Evolutionary conservation across 2,329 filamentous ascomycete species (phyloP).

Genomic region (Sclerotinia subarctica): DNA sequence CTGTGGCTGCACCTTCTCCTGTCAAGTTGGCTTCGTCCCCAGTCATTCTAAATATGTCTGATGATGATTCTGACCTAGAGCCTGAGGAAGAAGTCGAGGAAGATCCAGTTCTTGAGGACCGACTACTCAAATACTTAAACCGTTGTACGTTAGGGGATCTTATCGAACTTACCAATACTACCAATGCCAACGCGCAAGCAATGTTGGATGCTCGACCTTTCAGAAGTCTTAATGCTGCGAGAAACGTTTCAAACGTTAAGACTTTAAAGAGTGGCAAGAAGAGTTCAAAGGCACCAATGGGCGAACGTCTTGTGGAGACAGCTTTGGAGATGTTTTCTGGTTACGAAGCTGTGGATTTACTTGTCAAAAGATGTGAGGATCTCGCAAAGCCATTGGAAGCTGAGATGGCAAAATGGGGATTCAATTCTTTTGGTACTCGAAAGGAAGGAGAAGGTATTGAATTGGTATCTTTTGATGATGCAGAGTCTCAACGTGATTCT

Average conservation of each 20-base stretch:
- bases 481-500: conserved; percentile 53
- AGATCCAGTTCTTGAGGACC: conserved; percentile 46
- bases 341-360: conserved; percentile 77
- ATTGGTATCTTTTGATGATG: conserved; percentile 47
- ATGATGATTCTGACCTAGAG: conserved; percentile 36
- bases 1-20: conserved; percentile 29
- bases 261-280: conserved; percentile 50
- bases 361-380: conserved; percentile 72
- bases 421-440: conserved; percentile 60
- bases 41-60: conserved; percentile 32
- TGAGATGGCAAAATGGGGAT: conserved; percentile 66
- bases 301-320: conserved; percentile 64
- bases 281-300: conserved; percentile 50
- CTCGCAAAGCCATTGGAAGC: conserved; percentile 65
- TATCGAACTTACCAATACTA: conserved; percentile 75
- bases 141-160: conserved; percentile 71
- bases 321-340: conserved; percentile 72
- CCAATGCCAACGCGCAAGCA: conserved; percentile 63
- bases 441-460: conserved; percentile 55
- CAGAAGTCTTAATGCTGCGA: conserved; percentile 59
- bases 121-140: conserved; percentile 80
- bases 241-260: conserved; percentile 56
- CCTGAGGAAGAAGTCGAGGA: conserved; percentile 39
- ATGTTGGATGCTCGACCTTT: conserved; percentile 78
- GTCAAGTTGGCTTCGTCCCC: conserved; percentile 27